Conservation (phyloP, 73 alveolate species). For the Symbiodinium pilosum region DNA sequence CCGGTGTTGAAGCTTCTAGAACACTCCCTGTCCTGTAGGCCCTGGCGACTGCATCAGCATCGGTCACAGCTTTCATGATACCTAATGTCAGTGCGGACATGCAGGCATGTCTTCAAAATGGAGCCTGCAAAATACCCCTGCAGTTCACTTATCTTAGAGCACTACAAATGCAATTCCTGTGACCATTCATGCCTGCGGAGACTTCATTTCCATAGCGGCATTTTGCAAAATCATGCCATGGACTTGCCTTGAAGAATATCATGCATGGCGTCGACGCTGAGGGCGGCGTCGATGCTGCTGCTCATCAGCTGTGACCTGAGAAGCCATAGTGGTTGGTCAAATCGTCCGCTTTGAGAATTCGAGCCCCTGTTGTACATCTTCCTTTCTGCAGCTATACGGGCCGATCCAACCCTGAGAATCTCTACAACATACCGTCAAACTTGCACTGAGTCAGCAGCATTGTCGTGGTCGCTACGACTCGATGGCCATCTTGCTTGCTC, state of each 20-base stretch:
- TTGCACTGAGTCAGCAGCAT: neutral
- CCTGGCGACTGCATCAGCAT: neutral
- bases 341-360: neutral
- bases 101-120: neutral
- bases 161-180: no score
- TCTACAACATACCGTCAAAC: no score
- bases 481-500: constrained; percentile 22
- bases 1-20: neutral
- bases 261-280: constrained; percentile 1
- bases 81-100: neutral
- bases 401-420: no score
- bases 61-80: neutral
- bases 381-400: neutral
- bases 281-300: constrained; percentile 50
- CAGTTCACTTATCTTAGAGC: no score
- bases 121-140: no score
- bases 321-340: no score
- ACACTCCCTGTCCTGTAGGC: neutral
- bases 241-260: neutral
- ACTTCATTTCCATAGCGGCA: neutral
- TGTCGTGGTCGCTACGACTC: constrained; percentile 42
- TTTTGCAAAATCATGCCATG: neutral
- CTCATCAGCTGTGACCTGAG: constrained; percentile 58
- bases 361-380: neutral
- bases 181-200: no score